phyloP scores from a whole-genome alignment of 805 yeast species.

The Lipomyces kockii region DNA sequence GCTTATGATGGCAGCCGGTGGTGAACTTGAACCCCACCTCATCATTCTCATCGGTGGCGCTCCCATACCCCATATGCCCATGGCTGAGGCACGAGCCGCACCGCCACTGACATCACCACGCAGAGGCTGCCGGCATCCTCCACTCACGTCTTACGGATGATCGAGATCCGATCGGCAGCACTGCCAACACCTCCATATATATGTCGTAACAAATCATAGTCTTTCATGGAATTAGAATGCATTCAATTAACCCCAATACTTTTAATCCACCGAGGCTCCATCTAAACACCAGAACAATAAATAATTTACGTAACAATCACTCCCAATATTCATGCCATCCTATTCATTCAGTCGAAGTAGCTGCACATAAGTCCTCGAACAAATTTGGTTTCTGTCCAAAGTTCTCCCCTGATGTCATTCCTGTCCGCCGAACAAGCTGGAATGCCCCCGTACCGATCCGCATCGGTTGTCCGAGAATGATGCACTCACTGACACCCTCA shows the following conservation, averaged over 20 bases:
- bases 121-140: background rate
- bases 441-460: slow-evolving; percentile 96
- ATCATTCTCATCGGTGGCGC: background rate
- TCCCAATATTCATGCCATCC: background rate
- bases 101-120: background rate
- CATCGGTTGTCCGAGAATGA: slow-evolving; percentile 97
- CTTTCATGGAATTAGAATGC: background rate
- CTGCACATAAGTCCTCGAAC: slow-evolving; percentile 49
- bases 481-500: slow-evolving; percentile 98
- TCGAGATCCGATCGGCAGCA: no score
- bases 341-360: background rate
- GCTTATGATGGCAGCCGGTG: background rate
- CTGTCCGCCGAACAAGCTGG: slow-evolving; percentile 55
- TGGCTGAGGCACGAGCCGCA: background rate
- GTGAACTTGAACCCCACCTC: background rate
- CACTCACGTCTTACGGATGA: no score
- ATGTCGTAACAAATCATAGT: no score
- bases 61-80: no score
- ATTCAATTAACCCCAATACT: background rate
- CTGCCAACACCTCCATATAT: no score
- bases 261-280: background rate
- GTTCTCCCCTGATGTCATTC: slow-evolving; percentile 17
- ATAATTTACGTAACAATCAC: background rate
- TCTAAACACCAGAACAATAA: background rate
- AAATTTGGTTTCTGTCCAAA: slow-evolving; percentile 51